A percentile compares a stretch with the other conserved stretches of the same genome.
These are phyloP conservation scores for Plicaturopsis crispa DNA, from an alignment of 768 basidiomycete genomes.

Conservation along the genomic window DNA sequence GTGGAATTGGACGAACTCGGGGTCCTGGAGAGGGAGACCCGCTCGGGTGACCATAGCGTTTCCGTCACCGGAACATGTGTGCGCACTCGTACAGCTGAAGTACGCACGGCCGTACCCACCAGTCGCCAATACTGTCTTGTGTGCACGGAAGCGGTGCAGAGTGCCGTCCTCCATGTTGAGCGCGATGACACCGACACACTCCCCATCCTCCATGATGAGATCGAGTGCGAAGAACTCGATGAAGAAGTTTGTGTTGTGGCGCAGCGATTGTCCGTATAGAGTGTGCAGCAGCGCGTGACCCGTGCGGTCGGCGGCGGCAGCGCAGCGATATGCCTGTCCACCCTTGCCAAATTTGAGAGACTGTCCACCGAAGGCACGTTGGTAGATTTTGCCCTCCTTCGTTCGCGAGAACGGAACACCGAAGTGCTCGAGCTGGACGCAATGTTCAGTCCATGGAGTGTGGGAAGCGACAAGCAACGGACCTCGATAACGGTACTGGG, in stretches of 20 bases:
- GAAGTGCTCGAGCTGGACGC: slow-evolving; percentile 85
- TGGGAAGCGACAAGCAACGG: slow-evolving; percentile 6
- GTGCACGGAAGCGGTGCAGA: slow-evolving; percentile 94
- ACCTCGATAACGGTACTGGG: slow-evolving; percentile 92
- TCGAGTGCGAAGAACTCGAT: slow-evolving; percentile 99
- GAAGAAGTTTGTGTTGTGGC: slow-evolving; percentile 99
- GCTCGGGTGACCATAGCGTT: slow-evolving; percentile 98
- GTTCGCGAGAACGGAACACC: slow-evolving; percentile 99
- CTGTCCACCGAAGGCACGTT: slow-evolving; percentile 98
- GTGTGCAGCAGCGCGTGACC: slow-evolving; percentile 98
- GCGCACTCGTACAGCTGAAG: slow-evolving; percentile 98
- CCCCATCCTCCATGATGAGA: slow-evolving; percentile 96
- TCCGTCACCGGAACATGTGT: slow-evolving; percentile 98
- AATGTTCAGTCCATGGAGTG: slow-evolving; percentile 1
- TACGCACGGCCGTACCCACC: slow-evolving; percentile 98
- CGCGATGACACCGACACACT: slow-evolving; percentile 98
- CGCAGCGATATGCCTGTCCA: slow-evolving; percentile 98
- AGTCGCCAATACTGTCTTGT: slow-evolving; percentile 97
- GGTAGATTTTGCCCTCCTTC: slow-evolving; percentile 98
- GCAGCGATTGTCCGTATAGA: slow-evolving; percentile 96
- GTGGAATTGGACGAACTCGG: slow-evolving; percentile 99
- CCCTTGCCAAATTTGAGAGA: slow-evolving; percentile 96
- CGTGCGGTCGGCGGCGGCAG: slow-evolving; percentile 97
- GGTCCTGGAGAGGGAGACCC: slow-evolving; percentile 92
- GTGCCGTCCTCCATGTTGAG: slow-evolving; percentile 99